Conservation (phyloP, 495 filamentous ascomycete species). For the Hypoxylon fuscum region DNA sequence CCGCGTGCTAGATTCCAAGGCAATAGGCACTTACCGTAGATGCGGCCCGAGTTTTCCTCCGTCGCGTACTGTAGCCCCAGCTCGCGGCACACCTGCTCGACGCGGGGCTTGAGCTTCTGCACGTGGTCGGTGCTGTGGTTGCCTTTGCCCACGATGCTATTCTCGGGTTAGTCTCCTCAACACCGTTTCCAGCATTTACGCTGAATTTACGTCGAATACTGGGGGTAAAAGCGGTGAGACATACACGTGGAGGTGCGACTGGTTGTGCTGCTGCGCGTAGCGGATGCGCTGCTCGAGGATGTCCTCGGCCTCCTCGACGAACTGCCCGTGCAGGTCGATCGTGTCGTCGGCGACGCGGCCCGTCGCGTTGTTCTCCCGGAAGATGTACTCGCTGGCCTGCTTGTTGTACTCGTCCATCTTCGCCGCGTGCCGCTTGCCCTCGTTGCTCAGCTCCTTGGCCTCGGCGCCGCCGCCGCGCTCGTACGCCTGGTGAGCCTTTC, state of each 20-base stretch:
- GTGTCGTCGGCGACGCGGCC: conserved; percentile 77
- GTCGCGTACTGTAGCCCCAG: conserved; percentile 81
- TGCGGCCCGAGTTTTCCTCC: conserved; percentile 86
- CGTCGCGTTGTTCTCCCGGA: conserved; percentile 86
- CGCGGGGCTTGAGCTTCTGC: conserved; percentile 90
- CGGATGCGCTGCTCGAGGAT: conserved; percentile 85
- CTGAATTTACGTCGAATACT: no score
- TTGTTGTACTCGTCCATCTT: conserved; percentile 84
- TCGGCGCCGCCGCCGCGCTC: conserved; percentile 75
- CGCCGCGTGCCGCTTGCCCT: conserved; percentile 83
- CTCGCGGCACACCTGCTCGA: conserved; percentile 84
- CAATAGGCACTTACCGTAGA: conserved; percentile 69
- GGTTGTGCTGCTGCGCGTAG: conserved; percentile 72
- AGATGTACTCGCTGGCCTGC: conserved; percentile 92
- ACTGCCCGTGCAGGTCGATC: conserved; percentile 94
- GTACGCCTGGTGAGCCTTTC: conserved; percentile 81
- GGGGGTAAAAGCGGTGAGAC: conserved; percentile 58
- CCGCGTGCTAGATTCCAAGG: background rate
- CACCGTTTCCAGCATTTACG: no score
- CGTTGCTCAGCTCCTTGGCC: conserved; percentile 82
- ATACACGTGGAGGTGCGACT: conserved; percentile 71
- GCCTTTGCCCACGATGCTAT: conserved; percentile 88
- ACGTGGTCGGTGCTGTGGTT: conserved; percentile 83
- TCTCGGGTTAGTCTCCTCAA: conserved; percentile 9
- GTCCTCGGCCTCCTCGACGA: conserved; percentile 91